Conservation (phyloP, 2,329 filamentous ascomycete species). For the Dothistroma septosporum region DNA sequence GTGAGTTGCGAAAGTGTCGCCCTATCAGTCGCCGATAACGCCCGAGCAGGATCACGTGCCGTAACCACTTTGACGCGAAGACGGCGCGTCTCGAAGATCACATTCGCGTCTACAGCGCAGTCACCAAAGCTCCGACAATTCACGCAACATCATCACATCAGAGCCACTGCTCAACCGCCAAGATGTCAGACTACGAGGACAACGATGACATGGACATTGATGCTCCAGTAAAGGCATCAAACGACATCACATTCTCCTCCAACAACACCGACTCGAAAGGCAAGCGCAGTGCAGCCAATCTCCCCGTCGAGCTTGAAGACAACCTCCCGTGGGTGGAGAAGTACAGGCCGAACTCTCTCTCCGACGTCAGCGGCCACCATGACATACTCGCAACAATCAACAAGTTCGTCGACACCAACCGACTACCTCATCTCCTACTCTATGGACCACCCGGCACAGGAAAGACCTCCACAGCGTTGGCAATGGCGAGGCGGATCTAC, state of each 20-base stretch:
- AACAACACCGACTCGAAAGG: slow-evolving; percentile 70
- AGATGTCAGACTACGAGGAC: slow-evolving; percentile 55
- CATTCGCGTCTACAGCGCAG: not conserved
- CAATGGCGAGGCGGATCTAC: slow-evolving; percentile 89
- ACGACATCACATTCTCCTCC: slow-evolving; percentile 64
- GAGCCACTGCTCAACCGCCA: slow-evolving; percentile 15
- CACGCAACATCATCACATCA: not conserved
- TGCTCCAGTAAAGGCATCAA: slow-evolving; percentile 40
- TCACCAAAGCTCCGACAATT: no score
- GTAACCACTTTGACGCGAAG: not conserved
- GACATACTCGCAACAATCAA: slow-evolving; percentile 98
- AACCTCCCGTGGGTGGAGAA: slow-evolving; percentile 98
- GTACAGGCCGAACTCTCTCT: slow-evolving; percentile 81
- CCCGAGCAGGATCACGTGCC: slow-evolving; percentile 40
- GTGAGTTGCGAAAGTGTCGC: not conserved
- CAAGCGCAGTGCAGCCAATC: slow-evolving; percentile 85
- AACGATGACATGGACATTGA: slow-evolving; percentile 66
- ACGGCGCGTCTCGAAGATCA: not conserved
- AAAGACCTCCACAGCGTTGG: slow-evolving; percentile 94
- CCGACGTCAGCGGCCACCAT: slow-evolving; percentile 92
- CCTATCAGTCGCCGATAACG: not conserved
- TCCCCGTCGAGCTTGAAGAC: slow-evolving; percentile 91
- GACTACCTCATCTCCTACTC: slow-evolving; percentile 89
- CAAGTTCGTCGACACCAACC: slow-evolving; percentile 91
- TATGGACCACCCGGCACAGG: slow-evolving; percentile 96